Base-by-base conservation (phyloP, 208 protist species). In the Plasmodiophora brassicae region DNA sequence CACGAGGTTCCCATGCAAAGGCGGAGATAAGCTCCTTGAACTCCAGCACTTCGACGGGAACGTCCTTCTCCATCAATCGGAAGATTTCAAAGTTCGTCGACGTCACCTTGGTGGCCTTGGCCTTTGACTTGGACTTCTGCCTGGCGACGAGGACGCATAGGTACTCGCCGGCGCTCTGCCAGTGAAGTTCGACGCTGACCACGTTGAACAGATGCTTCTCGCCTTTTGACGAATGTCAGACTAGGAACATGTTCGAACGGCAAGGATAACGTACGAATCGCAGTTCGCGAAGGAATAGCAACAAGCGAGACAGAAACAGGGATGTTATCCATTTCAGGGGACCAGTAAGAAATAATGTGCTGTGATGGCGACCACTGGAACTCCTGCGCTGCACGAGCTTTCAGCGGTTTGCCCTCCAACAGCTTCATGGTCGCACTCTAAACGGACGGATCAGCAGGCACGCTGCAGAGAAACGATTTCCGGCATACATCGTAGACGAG, bases 1-100 rank as follows among this genome's bases (percentile, higher is more conserved):
- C 94, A 8, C 87, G 65, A 41, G 94, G 94, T 83, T 96, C 94
- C 92, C 92, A 96, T 14, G 91, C 88, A 50, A 96, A 96, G 0
- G 90, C 91, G 25, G 92, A 71, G 46, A 95, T 87, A 20, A 20
- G 0, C 36, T 87, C 43, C 54, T 54, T 86, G 46, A 95, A 43
- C 86, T 95, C 94, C 39, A 94, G 78, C 22, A 91, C 89, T n/a
- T 96, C 94, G 10, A 94, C 90, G 50, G 94, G 92, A 5, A 94
- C 57, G 22, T 92, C 91, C 54, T 93, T 92, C 71, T 94, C 92
- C 28, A 91, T 71, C n/a, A 95, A 83, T 46, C 94, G 90, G 93
- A 96, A 96, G 32, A 96, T 44, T 84, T 96, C 93, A 57, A 95
- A 95, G 46, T 25, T 90, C 22, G 90, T 93, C 46, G 91, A 88